Evolutionary conservation across 176 grass and related monocot genomes (phyloP).

Genomic region (Triticum urartu): DNA sequence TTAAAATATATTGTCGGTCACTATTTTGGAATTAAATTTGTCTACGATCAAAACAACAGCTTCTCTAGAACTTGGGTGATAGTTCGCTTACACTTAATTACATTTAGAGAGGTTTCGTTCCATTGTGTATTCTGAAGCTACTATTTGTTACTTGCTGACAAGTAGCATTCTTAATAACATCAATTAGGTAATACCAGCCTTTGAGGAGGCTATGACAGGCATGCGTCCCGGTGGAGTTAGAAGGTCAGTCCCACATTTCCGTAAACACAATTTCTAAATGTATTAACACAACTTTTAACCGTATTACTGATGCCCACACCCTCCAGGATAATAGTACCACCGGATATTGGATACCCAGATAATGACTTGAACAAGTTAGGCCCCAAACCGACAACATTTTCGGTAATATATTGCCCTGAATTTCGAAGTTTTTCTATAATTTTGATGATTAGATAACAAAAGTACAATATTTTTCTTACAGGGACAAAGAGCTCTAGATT

Average conservation of each 20-base stretch:
- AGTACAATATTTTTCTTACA: conserved; percentile 38
- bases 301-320: background rate
- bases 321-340: conserved; percentile 84
- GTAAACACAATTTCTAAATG: background rate
- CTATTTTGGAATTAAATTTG: background rate
- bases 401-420: conserved; percentile 33
- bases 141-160: background rate
- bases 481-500: conserved; percentile 95
- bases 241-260: conserved; percentile 47
- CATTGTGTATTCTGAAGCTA: background rate
- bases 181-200: conserved; percentile 92
- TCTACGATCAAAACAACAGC: background rate
- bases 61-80: background rate
- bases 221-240: conserved; percentile 81
- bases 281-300: background rate
- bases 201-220: conserved; percentile 88
- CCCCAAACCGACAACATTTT: conserved; percentile 84
- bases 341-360: conserved; percentile 90
- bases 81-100: background rate
- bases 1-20: background rate
- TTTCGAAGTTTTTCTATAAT: background rate
- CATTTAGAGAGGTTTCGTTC: too few relatives aligned
- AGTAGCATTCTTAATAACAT: conserved; percentile 8
- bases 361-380: conserved; percentile 80
- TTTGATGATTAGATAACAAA: background rate